Evolutionary conservation across 495 filamentous ascomycete species (phyloP).

Genomic region (Filosporella fistucella): DNA sequence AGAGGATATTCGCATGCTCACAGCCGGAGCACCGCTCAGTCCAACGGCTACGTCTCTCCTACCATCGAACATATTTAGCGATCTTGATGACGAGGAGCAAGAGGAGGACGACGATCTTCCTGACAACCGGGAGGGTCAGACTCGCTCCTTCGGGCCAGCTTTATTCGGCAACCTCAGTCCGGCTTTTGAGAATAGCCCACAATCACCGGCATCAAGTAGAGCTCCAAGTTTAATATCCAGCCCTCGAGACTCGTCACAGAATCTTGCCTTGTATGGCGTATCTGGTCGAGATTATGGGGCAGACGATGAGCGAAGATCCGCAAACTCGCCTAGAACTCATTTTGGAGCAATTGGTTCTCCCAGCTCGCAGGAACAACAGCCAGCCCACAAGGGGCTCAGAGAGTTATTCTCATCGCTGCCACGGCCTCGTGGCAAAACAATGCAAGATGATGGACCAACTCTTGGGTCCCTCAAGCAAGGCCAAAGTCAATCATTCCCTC

Average conservation of each 20-base stretch:
- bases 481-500: slow-evolving; percentile 80
- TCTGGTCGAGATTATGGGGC: slow-evolving; percentile 20
- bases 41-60: slow-evolving; percentile 74
- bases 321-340: slow-evolving; percentile 29
- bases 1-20: slow-evolving; percentile 37
- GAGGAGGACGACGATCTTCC: slow-evolving; percentile 60
- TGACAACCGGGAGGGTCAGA: slow-evolving; percentile 31
- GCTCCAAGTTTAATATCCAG: slow-evolving; percentile 63
- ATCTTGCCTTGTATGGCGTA: slow-evolving; percentile 42
- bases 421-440: slow-evolving; percentile 55
- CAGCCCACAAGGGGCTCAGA: slow-evolving; percentile 37
- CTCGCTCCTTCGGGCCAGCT: slow-evolving; percentile 32
- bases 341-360: slow-evolving; percentile 25
- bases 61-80: slow-evolving; percentile 73
- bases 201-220: slow-evolving; percentile 68
- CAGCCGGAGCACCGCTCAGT: slow-evolving; percentile 68
- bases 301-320: slow-evolving; percentile 28
- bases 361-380: slow-evolving; percentile 2
- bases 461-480: slow-evolving; percentile 69
- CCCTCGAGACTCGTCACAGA: slow-evolving; percentile 56
- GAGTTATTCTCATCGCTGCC: slow-evolving; percentile 60
- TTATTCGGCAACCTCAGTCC: slow-evolving; percentile 33
- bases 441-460: slow-evolving; percentile 62
- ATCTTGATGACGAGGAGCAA: too few species aligned
- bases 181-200: slow-evolving; percentile 48